Conservation (phyloP, 2,329 filamentous ascomycete genomes). For the Aspergillus bombycis region DNA sequence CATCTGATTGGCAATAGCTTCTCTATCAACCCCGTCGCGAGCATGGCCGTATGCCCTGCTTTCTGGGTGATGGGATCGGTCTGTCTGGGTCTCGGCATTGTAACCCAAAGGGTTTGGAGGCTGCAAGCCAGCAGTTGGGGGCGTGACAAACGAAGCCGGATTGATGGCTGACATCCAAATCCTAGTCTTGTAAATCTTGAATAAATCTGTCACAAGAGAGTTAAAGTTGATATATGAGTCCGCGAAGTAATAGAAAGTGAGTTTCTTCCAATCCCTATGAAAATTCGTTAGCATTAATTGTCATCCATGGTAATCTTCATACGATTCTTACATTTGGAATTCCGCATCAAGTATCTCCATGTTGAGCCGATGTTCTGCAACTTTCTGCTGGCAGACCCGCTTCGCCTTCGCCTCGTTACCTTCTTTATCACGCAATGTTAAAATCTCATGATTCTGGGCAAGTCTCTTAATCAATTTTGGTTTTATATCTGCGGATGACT, state of each 20-base stretch:
- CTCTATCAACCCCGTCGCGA: constrained; percentile 37
- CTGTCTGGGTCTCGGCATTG: constrained; percentile 40
- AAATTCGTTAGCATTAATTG: constrained; percentile 17
- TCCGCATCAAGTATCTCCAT: constrained; percentile 99
- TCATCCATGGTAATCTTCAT: not conserved
- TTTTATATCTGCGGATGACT: constrained; percentile 76
- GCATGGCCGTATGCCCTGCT: constrained; percentile 31
- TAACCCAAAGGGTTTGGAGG: constrained; percentile 69
- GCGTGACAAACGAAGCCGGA: constrained; percentile 85
- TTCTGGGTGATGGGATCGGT: constrained; percentile 47
- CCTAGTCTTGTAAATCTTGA: constrained; percentile 98
- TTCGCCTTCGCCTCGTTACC: constrained; percentile 98
- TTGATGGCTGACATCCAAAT: constrained; percentile 99
- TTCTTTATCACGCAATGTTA: constrained; percentile 89
- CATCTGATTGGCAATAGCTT: constrained; percentile 31
- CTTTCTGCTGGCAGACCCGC: constrained; percentile 93
- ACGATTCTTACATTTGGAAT: constrained; percentile 88
- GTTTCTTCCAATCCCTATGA: constrained; percentile 92
- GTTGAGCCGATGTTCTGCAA: constrained; percentile 87
- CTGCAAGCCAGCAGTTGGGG: constrained; percentile 70
- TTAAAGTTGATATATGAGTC: constrained; percentile 99
- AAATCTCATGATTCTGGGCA: constrained; percentile 87
- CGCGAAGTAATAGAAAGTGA: constrained; percentile 99
- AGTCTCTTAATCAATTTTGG: constrained; percentile 96
- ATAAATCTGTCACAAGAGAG: constrained; percentile 91